A percentile compares a stretch with the other conserved stretches of the same genome.
Evolutionary conservation across 2,329 filamentous ascomycete species (phyloP).

Genomic region (Pleoardoris graminearum): DNA sequence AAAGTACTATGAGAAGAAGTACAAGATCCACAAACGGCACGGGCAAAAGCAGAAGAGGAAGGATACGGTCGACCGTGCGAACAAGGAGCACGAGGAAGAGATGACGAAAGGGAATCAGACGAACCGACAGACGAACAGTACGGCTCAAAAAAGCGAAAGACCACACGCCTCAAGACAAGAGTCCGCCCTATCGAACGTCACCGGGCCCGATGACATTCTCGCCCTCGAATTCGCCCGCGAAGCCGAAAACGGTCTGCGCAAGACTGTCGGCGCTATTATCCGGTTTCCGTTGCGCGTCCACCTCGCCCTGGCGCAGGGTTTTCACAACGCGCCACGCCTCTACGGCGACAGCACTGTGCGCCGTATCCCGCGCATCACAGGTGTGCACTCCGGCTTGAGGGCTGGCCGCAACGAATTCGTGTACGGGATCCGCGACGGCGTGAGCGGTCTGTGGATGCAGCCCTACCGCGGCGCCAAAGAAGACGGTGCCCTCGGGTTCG

Average conservation of each 20-base stretch:
- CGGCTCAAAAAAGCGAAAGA: slow-evolving; percentile 11
- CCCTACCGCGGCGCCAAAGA: slow-evolving; percentile 62
- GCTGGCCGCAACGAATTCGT: slow-evolving; percentile 65
- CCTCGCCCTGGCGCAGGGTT: slow-evolving; percentile 67
- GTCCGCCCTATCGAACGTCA: slow-evolving; percentile 35
- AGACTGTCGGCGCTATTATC: slow-evolving; percentile 57
- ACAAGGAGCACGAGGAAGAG: slow-evolving; percentile 13
- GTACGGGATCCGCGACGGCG: slow-evolving; percentile 67
- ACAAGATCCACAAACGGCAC: slow-evolving; percentile 36
- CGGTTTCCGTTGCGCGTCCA: slow-evolving; percentile 64
- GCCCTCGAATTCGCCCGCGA: slow-evolving; percentile 50
- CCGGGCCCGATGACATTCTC: slow-evolving; percentile 31
- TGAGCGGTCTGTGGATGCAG: slow-evolving; percentile 64
- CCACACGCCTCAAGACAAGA: slow-evolving; percentile 26
- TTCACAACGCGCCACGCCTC: slow-evolving; percentile 70
- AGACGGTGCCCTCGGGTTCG: slow-evolving; percentile 59
- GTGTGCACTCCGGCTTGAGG: slow-evolving; percentile 63
- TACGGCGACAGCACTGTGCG: slow-evolving; percentile 73
- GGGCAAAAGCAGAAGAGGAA: slow-evolving; percentile 33
- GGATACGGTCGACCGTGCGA: slow-evolving; percentile 22
- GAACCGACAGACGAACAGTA: slow-evolving; percentile 21
- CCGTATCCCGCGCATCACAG: slow-evolving; percentile 64
- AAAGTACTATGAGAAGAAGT: slow-evolving; percentile 55
- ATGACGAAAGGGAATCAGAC: slow-evolving; percentile 8
- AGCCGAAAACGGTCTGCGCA: slow-evolving; percentile 56